Evolutionary conservation across 768 basidiomycete genomes (phyloP).

Genomic region (Coprinopsis sp.): DNA sequence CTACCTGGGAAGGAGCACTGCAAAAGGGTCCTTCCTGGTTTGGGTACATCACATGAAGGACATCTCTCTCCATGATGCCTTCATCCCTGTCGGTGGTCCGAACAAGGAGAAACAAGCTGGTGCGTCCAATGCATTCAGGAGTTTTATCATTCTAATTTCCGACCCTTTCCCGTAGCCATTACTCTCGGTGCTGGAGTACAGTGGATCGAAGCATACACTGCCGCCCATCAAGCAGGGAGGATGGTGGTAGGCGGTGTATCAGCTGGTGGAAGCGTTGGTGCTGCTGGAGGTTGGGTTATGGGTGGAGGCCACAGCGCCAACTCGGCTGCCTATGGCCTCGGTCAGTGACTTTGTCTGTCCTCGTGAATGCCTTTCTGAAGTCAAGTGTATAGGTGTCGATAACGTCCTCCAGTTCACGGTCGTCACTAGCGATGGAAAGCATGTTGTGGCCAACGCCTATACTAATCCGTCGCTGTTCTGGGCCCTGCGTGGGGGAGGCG

Average conservation of each 20-base stretch:
- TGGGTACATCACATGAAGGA: slow-evolving; percentile 38
- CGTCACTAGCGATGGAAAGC: slow-evolving; percentile 38
- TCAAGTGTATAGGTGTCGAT: slow-evolving; percentile 32
- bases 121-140: slow-evolving; percentile 27
- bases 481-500: slow-evolving; percentile 49
- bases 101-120: slow-evolving; percentile 1
- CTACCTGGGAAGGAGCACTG: slow-evolving; percentile 41
- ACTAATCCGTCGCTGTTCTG: slow-evolving; percentile 46
- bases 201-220: slow-evolving; percentile 39
- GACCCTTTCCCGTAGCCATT: slow-evolving; percentile 28
- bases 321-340: slow-evolving; percentile 38
- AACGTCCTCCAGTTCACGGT: slow-evolving; percentile 42
- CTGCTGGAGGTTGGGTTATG: slow-evolving; percentile 43
- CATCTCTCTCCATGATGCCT: slow-evolving; percentile 26
- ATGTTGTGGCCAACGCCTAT: slow-evolving; percentile 35
- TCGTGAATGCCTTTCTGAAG: slow-evolving; percentile 32
- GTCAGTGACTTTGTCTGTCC: slow-evolving; percentile 16
- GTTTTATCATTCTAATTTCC: slow-evolving; percentile 25
- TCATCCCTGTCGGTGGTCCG: slow-evolving; percentile 31
- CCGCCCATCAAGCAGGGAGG: slow-evolving; percentile 32
- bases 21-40: slow-evolving; percentile 33
- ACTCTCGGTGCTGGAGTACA: slow-evolving; percentile 41
- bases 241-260: slow-evolving; percentile 44
- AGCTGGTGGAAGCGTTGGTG: slow-evolving; percentile 36
- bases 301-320: slow-evolving; percentile 45